Conservation (phyloP, 371 early-diverging fungal genomes). For the Rhizopus delemar region DNA sequence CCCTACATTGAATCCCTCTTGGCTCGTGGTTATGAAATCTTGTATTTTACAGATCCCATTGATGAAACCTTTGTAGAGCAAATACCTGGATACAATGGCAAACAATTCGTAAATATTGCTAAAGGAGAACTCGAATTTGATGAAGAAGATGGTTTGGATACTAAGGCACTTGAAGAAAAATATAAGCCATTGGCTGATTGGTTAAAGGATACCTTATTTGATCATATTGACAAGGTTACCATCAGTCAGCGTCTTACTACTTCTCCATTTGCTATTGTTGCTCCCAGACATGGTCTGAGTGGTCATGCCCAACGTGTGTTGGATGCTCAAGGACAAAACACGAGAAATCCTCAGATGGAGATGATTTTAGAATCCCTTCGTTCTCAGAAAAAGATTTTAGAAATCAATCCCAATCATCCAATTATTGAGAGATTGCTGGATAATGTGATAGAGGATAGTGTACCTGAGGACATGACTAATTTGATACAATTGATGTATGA, state of each 20-base stretch:
- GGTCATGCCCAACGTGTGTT: slow-evolving; percentile 86
- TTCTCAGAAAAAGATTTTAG: slow-evolving; percentile 75
- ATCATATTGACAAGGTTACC: slow-evolving; percentile 75
- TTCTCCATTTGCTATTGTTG: slow-evolving; percentile 76
- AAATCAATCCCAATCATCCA: slow-evolving; percentile 84
- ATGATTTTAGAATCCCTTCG: slow-evolving; percentile 59
- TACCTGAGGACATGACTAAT: slow-evolving; percentile 56
- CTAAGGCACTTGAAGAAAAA: slow-evolving; percentile 49
- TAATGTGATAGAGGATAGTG: slow-evolving; percentile 47
- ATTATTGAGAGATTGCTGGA: slow-evolving; percentile 60
- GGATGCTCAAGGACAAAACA: slow-evolving; percentile 61
- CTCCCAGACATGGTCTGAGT: slow-evolving; percentile 74
- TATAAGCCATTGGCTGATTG: slow-evolving; percentile 70
- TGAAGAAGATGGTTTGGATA: slow-evolving; percentile 57
- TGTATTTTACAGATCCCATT: slow-evolving; percentile 88
- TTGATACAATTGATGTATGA: slow-evolving; percentile 73
- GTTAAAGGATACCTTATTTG: slow-evolving; percentile 63
- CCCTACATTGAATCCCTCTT: slow-evolving; percentile 88
- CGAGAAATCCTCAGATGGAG: slow-evolving; percentile 55
- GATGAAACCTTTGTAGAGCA: slow-evolving; percentile 86
- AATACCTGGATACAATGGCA: slow-evolving; percentile 76
- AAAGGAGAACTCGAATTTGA: slow-evolving; percentile 83
- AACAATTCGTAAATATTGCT: slow-evolving; percentile 80
- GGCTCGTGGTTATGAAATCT: slow-evolving; percentile 87
- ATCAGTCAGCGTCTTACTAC: slow-evolving; percentile 75